Evolutionary conservation across 1,139 yeast genomes (phyloP).

Genomic region (Debaryomyces coudertii): DNA sequence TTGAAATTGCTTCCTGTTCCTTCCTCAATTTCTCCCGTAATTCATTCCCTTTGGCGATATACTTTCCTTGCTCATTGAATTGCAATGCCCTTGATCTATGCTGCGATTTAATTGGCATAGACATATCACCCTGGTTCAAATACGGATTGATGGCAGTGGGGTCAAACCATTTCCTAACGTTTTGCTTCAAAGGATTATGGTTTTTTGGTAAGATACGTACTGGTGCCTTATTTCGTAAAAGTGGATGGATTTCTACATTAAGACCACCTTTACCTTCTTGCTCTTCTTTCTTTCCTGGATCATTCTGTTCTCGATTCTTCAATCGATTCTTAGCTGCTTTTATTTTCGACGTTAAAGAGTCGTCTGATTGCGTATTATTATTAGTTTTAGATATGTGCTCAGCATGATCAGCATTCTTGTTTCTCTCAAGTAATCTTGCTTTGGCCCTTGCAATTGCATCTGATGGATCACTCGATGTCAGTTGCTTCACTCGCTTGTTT

Average conservation of each 20-base stretch:
- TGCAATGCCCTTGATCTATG: constrained; percentile 39
- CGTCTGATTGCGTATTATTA: background rate
- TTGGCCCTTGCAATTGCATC: constrained; percentile 12
- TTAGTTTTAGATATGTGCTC: background rate
- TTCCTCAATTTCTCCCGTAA: constrained; percentile 43
- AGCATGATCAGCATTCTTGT: background rate
- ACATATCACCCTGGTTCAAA: constrained; percentile 43
- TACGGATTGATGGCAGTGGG: constrained; percentile 61
- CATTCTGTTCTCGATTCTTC: background rate
- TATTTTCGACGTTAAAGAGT: background rate
- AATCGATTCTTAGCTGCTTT: background rate
- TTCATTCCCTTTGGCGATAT: constrained; percentile 56
- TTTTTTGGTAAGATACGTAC: constrained; percentile 22
- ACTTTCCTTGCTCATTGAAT: constrained; percentile 66
- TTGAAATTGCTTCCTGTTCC: constrained; percentile 31
- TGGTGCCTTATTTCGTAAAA: constrained; percentile 40
- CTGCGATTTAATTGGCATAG: constrained; percentile 14
- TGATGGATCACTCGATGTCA: background rate
- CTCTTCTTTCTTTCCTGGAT: background rate
- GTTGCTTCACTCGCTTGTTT: background rate
- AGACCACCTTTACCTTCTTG: constrained; percentile 40
- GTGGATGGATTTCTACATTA: constrained; percentile 64
- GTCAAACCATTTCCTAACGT: constrained; percentile 40
- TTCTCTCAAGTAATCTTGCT: constrained; percentile 11
- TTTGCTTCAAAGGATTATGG: constrained; percentile 34